phyloP scores from a whole-genome alignment of 805 yeast genomes.

The Candida jianshihensis region DNA sequence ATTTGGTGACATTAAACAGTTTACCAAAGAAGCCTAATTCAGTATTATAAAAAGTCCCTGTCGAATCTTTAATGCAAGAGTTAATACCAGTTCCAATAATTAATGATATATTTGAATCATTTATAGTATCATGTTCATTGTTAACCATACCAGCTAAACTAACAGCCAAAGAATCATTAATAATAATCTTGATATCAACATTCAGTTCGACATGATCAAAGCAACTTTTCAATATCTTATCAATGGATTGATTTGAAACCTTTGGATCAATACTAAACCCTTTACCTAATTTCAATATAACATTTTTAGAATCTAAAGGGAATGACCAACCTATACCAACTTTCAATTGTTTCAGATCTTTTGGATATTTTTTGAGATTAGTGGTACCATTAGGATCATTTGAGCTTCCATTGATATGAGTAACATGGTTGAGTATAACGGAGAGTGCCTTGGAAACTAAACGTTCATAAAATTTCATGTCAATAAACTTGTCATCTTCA shows the following conservation, averaged over 20 bases:
- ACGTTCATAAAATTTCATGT: constrained; percentile 34
- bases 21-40: constrained; percentile 52
- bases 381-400: not conserved
- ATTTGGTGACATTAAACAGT: constrained; percentile 28
- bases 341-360: constrained; percentile 3
- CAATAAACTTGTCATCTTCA: constrained; percentile 29
- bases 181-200: constrained; percentile 36
- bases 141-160: constrained; percentile 42
- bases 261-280: constrained; percentile 44
- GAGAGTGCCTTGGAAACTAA: no score
- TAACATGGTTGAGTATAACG: no score
- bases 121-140: constrained; percentile 26
- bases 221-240: constrained; percentile 31
- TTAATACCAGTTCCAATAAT: constrained; percentile 70
- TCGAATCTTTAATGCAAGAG: constrained; percentile 32
- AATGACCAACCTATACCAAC: constrained; percentile 54
- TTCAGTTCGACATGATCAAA: constrained; percentile 21
- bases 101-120: constrained; percentile 37
- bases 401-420: no score
- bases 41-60: constrained; percentile 33
- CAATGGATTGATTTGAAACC: constrained; percentile 34
- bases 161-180: constrained; percentile 65
- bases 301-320: constrained; percentile 37
- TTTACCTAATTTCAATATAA: constrained; percentile 50
- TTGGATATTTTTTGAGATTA: no score